Percentiles rank a stretch among this genome's conserved stretches.
phyloP scores from a whole-genome alignment of 2,329 filamentous ascomycete genomes.

The Diaporthe sp. region DNA sequence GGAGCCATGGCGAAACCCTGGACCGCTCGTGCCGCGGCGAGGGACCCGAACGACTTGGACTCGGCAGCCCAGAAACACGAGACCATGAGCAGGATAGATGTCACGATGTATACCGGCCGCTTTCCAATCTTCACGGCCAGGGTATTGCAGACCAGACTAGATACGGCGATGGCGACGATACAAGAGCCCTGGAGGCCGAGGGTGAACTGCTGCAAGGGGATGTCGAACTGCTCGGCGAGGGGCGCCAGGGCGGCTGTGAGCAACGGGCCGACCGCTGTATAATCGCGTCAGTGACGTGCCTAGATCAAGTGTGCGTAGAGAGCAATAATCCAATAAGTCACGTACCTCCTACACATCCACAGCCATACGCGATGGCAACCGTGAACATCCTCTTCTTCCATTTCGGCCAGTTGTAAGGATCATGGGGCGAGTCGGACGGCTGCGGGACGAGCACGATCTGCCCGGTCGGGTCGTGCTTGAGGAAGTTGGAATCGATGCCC shows the following conservation, averaged over 20 bases:
- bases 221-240: constrained; percentile 50
- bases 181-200: constrained; percentile 53
- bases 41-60: constrained; percentile 49
- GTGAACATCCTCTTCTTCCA: constrained; percentile 53
- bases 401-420: constrained; percentile 62
- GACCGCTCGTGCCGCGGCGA: constrained; percentile 51
- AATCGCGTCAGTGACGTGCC: constrained; percentile 9
- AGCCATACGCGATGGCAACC: constrained; percentile 55
- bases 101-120: constrained; percentile 53
- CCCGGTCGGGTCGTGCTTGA: constrained; percentile 48
- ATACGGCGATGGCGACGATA: constrained; percentile 53
- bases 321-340: background rate
- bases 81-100: constrained; percentile 51
- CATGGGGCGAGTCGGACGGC: constrained; percentile 62
- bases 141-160: constrained; percentile 52
- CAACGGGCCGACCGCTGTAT: constrained; percentile 54
- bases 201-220: constrained; percentile 51
- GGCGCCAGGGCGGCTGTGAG: constrained; percentile 54
- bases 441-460: constrained; percentile 64
- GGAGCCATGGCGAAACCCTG: constrained; percentile 56
- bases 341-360: constrained; percentile 57
- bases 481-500: constrained; percentile 41
- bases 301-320: no score
- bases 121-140: constrained; percentile 56
- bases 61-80: constrained; percentile 53